These are phyloP conservation scores for Pelargonium nanum DNA, from an alignment of 345 rosid species.

Conservation along the genomic window DNA sequence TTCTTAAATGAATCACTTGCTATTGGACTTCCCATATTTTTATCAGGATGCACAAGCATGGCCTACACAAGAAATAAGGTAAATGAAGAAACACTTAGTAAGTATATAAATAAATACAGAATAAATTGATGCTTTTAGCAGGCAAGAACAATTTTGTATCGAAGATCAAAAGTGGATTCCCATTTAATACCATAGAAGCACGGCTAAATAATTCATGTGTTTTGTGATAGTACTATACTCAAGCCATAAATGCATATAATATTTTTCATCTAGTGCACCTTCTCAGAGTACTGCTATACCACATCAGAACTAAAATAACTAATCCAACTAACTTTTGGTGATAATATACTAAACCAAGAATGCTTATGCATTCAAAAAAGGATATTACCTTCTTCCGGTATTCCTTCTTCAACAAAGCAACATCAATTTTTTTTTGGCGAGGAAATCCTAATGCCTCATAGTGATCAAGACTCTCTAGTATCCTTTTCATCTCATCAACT, in stretches of 20 bases:
- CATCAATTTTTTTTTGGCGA: slow-evolving; percentile 60
- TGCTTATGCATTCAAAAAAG: slow-evolving; percentile 1
- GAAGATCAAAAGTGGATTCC: no score
- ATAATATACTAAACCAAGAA: no score
- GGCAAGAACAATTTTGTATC: no score
- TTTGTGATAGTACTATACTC: no score
- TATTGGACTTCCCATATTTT: slow-evolving; percentile 83
- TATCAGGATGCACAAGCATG: slow-evolving; percentile 99
- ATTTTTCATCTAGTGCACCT: no score
- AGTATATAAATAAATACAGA: slow-evolving; percentile 6
- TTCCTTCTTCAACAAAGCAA: slow-evolving; percentile 57
- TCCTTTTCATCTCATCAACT: slow-evolving; percentile 76
- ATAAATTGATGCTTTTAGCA: no score
- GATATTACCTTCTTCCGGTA: slow-evolving; percentile 70
- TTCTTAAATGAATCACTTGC: slow-evolving; percentile 99
- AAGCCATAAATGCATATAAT: no score
- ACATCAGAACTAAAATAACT: no score
- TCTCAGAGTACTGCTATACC: no score
- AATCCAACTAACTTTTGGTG: no score
- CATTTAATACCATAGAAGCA: no score
- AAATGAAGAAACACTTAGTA: not conserved
- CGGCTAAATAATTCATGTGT: no score
- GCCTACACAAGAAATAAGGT: slow-evolving; percentile 40
- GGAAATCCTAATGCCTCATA: slow-evolving; percentile 77
- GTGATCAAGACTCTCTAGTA: slow-evolving; percentile 60